Conservation (phyloP, 306 rosid genomes). For the Casuarina equisetifolia region DNA sequence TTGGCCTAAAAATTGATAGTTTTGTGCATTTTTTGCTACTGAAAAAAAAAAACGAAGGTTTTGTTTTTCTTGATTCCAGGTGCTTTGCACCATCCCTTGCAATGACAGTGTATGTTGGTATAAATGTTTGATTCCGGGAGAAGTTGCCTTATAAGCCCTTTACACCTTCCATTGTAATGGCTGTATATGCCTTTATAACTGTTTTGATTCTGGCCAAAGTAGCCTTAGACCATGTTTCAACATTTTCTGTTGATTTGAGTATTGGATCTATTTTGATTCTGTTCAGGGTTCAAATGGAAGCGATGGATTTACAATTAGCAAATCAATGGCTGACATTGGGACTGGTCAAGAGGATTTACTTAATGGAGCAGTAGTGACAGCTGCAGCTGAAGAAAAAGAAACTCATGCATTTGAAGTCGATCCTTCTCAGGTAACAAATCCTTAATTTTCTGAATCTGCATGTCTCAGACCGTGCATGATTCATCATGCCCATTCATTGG, state of each 20-base stretch:
- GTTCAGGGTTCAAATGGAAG: constrained; percentile 55
- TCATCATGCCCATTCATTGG: constrained; percentile 2
- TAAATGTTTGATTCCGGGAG: too few relatives aligned
- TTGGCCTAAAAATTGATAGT: too few relatives aligned
- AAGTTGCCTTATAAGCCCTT: background rate
- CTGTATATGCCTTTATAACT: background rate
- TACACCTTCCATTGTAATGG: background rate
- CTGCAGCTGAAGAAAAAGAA: constrained; percentile 88
- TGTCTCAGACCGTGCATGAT: background rate
- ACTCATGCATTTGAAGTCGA: constrained; percentile 87
- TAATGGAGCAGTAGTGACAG: constrained; percentile 83
- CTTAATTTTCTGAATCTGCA: constrained; percentile 15
- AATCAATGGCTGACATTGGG: constrained; percentile 74
- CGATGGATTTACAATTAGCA: constrained; percentile 86
- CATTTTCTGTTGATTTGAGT: constrained; percentile 7
- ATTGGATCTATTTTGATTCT: constrained; percentile 16
- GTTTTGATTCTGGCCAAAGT: background rate
- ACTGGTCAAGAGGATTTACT: constrained; percentile 71
- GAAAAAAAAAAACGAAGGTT: too few relatives aligned
- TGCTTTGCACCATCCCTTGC: too few relatives aligned
- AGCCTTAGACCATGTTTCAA: background rate
- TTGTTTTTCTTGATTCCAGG: too few relatives aligned
- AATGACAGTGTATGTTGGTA: too few relatives aligned
- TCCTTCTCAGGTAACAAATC: constrained; percentile 65
- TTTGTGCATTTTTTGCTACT: too few relatives aligned